A percentile compares a stretch with the other conserved stretches of the same genome.
These are phyloP conservation scores for Termitomyces sp. DNA, from an alignment of 768 basidiomycete species.

Conservation along the genomic window DNA sequence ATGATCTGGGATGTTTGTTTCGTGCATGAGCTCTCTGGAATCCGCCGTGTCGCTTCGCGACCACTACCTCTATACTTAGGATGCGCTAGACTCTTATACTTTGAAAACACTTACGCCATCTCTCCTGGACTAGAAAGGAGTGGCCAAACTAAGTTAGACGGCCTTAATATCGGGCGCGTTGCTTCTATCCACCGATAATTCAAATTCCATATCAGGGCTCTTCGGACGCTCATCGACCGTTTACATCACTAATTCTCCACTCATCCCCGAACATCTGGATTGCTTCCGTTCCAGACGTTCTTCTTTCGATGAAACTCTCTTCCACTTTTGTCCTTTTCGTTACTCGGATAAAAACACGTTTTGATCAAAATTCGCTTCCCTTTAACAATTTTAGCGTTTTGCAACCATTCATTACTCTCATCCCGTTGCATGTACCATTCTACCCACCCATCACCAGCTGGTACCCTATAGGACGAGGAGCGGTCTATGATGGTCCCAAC, in stretches of 20 bases:
- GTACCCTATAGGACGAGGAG: not conserved
- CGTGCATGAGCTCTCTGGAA: not conserved
- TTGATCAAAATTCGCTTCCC: conserved; percentile 2
- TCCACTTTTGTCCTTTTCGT: not conserved
- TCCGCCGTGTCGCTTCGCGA: too few species aligned
- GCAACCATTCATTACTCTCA: not conserved
- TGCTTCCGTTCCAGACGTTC: not conserved
- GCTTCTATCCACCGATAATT: not conserved
- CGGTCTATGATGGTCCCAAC: not conserved
- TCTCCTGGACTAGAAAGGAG: not conserved
- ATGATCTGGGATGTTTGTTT: not conserved
- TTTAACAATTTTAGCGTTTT: not conserved
- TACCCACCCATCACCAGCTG: not conserved
- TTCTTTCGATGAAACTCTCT: not conserved
- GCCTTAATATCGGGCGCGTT: not conserved
- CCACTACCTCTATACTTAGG: too few species aligned
- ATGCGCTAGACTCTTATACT: not conserved
- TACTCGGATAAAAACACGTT: conserved; percentile 7
- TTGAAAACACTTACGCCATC: not conserved
- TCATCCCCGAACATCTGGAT: not conserved
- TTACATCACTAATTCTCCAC: not conserved
- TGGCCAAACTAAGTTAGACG: not conserved
- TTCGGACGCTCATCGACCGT: not conserved
- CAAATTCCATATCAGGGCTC: not conserved
- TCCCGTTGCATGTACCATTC: not conserved